Base-by-base conservation (phyloP, 2,329 filamentous ascomycete species). In the Sporothrix sp. region DNA sequence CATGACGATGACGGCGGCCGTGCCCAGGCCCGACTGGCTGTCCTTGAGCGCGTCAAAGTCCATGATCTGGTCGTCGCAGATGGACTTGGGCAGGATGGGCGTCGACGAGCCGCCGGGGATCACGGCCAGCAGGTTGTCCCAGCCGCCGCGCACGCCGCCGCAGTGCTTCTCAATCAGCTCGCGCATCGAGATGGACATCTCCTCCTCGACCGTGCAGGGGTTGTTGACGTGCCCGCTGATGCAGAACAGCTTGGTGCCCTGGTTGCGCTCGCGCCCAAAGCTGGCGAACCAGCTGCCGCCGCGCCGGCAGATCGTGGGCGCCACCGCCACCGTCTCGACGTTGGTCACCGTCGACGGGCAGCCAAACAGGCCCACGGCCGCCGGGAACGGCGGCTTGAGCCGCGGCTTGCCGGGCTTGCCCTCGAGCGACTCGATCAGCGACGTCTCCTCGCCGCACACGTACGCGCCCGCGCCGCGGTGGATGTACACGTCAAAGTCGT, bases 201-300 rank as follows among this genome's bases (percentile, higher is more conserved):
- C 93, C 73, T 98, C 93, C 70, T 98, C 93, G 54, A 98, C 93
- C 1, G 93, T 97, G 68, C 81, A 88, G 50, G 93, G 93, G 75
- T 97, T 94, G 79, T 98, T 98, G 73, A 98, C 93, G 68, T 97
- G 88, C 25, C 93, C 93, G 50, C 91, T 97, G 66, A 98, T 97
- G 69, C 90, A 96, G 76, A 85, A 98, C 37, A 98, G 85, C 77
- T 98, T 98, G 58, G 93, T 98, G 62, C 93, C 93, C 61, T 88
- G 79, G 73, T 98, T 98, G 59, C 93, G 84, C 74, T 97, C 91
- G 60, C 93, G 89, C 48, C 93, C 93, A 65, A 98, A 97, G 48
- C 80, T 73, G 57, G 87, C 87, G 66, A 98, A 98, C 93, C 93
- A 98, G 71, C 67, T 84, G 57, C 82, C 87, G 62, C 93, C 93